Conservation (phyloP, 441 rosid species). For the Pelargonium australe region DNA sequence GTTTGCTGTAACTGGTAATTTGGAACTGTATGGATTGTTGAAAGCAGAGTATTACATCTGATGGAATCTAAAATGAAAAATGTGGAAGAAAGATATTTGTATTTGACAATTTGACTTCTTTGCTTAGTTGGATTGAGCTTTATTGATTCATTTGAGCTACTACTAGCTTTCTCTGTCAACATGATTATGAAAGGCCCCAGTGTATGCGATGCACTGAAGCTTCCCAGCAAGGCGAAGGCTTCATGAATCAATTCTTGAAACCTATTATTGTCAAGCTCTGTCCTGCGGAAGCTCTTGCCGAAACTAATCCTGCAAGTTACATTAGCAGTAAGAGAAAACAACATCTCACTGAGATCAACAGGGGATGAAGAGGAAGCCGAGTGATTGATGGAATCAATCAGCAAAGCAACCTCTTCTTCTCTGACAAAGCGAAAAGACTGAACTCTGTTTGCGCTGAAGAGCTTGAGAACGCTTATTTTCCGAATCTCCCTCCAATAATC, state of each 20-base stretch:
- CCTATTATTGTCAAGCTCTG: background rate
- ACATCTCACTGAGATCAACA: conserved; percentile 34
- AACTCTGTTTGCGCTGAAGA: conserved; percentile 34
- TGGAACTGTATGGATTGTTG: no score
- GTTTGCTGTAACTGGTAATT: no score
- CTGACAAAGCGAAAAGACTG: conserved; percentile 10
- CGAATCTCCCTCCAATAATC: conserved; percentile 42
- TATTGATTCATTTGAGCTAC: no score
- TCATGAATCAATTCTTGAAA: conserved; percentile 30
- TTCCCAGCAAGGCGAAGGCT: conserved; percentile 18
- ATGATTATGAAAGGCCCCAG: no score
- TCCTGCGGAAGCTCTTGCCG: no score
- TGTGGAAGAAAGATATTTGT: no score
- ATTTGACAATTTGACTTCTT: no score
- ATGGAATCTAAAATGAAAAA: no score
- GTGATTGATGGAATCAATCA: conserved; percentile 26
- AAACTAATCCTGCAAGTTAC: background rate
- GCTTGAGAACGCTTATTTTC: conserved; percentile 35
- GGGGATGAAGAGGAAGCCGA: conserved; percentile 25
- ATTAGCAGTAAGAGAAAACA: conserved; percentile 25
- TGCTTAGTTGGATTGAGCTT: no score
- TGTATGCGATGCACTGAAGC: conserved; percentile 11
- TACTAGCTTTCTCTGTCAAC: no score
- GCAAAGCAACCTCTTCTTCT: conserved; percentile 39
- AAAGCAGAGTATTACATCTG: no score